Base-by-base conservation (phyloP, 2,329 filamentous ascomycete genomes). In the Venturia oleaginea region DNA sequence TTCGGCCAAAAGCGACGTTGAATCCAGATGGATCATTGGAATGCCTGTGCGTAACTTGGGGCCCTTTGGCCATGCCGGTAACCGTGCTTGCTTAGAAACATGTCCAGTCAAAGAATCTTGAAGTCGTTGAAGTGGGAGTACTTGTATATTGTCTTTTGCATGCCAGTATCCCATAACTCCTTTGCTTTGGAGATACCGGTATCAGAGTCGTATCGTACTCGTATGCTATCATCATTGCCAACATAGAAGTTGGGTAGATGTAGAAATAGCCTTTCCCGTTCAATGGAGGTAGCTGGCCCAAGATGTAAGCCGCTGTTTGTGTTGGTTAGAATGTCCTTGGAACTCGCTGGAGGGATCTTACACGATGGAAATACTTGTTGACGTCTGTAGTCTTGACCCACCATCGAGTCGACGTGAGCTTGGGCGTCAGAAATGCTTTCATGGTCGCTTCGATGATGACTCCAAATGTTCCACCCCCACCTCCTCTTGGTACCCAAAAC, bases 391-490 rank as follows among this genome's bases (percentile, higher is more conserved):
- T 60, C n/a, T 48, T 59, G 34, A 64, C 22, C 62, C 57, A 64
- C 17, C 17, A 64, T 17, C 54, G 27, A 24, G 27, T n/a, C 55
- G 4, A 30, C 34, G 30, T 38, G 17, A 64, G 22, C n/a, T 38
- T 37, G 30, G 30, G 57, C 19, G 30, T 43, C 17, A 30, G 34
- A 34, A 24, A 43, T n/a, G 68, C 70, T 63, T 73, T 74, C 3
- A 76, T 73, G 30, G 76, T 71, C 10, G 74, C 76, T 13, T 72
- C 74, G 3, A 70, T 71, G 27, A 74, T 70, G 38, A 74, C 65
- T 30, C 71, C 72, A 51, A 69, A 73, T 37, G 24, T 10, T 24
- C 27, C 64, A 22, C 66, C 66, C 4, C 59, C 64, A 46, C 64
- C 64, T n/a, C 61, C 30, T n/a, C 27, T 32, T 15, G 2, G 34